Base-by-base conservation (phyloP, 163 green algal genomes). In the Smithsoniella earleae region DNA sequence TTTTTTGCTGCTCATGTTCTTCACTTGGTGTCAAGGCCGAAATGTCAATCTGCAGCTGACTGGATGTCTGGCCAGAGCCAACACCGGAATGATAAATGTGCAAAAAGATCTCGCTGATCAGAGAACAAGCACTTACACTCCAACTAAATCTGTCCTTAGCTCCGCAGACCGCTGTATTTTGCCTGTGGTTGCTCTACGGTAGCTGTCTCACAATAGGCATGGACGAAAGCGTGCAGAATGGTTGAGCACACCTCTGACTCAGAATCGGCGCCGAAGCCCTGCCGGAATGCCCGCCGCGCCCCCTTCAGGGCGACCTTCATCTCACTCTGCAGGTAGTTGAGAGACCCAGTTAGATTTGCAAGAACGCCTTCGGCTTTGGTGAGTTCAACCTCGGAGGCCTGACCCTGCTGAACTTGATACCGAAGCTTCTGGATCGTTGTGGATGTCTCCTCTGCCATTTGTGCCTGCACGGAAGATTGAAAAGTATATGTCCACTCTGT, bases 391-490 rank as follows among this genome's bases (percentile, higher is more conserved):
- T 69, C 58, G 27, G 58, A 43, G 27, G n/a, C 58, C n/a, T 69
- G 30, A 36, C 58, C 58, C n/a, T 30, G 30, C n/a, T 69, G n/a
- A 30, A 69, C 58, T 31, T 18, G 18, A n/a, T 16, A 3, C 20
- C 58, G 58, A 30, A 69, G 58, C 58, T 69, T 69, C 27, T 69
- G 58, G 27, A 69, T 34, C n/a, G 58, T 69, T 16, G 58, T 69
- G 27, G 58, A 43, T 5, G 58, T 34, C 58, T 69, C 58, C 58
- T 69, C 58, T 34, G 58, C 58, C 58, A 38, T 33, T 31, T 69
- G 27, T 31, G 58, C 58, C 58, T 69, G 58, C 20, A 69, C 58
- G 16, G 4, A 30, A 37, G 20, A n/a, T n/a, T n/a, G n/a, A n/a
- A n/a, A n/a, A n/a, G n/a, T n/a, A n/a, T n/a, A n/a, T n/a, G n/a